These are phyloP conservation scores for Fusarium drepaniforme DNA, from an alignment of 2,329 filamentous ascomycete species.

Conservation along the genomic window DNA sequence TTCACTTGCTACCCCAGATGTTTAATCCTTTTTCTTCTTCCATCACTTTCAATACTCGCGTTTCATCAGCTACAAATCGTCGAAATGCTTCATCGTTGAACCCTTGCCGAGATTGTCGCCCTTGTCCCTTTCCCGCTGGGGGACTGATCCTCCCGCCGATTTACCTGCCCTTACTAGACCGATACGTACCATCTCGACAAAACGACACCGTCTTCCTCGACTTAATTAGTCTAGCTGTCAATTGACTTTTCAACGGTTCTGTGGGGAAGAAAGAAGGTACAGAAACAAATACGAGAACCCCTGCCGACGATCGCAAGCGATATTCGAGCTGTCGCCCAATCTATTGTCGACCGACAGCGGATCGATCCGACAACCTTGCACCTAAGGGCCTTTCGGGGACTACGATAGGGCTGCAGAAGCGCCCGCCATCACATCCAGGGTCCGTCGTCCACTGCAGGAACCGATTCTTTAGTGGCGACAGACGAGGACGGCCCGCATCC, in stretches of 20 bases:
- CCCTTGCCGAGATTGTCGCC: neutral
- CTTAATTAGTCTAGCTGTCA: neutral
- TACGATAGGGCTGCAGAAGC: conserved; percentile 40
- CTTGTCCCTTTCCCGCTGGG: neutral
- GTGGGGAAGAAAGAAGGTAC: neutral
- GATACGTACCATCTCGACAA: neutral
- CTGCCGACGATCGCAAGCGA: conserved; percentile 33
- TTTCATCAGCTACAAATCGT: neutral
- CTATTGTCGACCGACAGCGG: conserved; percentile 22
- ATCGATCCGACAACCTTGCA: conserved; percentile 32
- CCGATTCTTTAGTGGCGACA: conserved; percentile 25
- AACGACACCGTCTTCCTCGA: neutral
- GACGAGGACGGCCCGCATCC: conserved; percentile 1
- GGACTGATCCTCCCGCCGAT: neutral
- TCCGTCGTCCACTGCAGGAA: conserved; percentile 37
- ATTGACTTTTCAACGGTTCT: neutral
- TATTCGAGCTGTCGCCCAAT: conserved; percentile 17
- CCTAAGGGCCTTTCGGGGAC: conserved; percentile 17
- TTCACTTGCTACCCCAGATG: neutral
- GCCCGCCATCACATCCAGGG: conserved; percentile 14
- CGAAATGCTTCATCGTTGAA: conserved; percentile 23
- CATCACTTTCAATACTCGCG: neutral
- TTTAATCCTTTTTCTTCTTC: neutral
- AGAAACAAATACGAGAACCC: conserved; percentile 23
- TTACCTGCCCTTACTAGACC: neutral